These are phyloP conservation scores for Penicillium verhagenii DNA, from an alignment of 495 filamentous ascomycete genomes.

Conservation along the genomic window DNA sequence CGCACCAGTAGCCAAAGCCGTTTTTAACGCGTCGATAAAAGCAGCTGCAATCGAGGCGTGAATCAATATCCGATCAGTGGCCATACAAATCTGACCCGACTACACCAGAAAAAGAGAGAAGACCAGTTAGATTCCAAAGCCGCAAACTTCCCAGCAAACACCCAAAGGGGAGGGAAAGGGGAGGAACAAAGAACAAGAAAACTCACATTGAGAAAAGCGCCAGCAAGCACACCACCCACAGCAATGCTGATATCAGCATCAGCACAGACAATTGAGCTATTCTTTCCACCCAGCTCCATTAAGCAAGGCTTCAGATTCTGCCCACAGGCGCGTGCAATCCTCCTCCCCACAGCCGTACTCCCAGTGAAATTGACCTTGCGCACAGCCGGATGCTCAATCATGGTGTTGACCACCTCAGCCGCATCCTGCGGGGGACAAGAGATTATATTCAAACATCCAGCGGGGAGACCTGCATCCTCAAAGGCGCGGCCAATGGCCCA, in stretches of 20 bases:
- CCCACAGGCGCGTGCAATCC: slow-evolving; percentile 52
- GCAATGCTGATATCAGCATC: slow-evolving; percentile 56
- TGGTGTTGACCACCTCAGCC: slow-evolving; percentile 50
- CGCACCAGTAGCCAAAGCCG: slow-evolving; percentile 46
- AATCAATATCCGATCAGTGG: slow-evolving; percentile 81
- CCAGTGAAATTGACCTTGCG: slow-evolving; percentile 65
- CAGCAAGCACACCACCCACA: slow-evolving; percentile 46
- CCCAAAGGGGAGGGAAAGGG: too few species aligned
- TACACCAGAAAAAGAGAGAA: slow-evolving; percentile 20
- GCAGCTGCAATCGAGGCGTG: slow-evolving; percentile 61
- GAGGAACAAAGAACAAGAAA: not conserved
- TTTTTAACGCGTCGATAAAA: slow-evolving; percentile 52
- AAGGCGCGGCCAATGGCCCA: slow-evolving; percentile 68
- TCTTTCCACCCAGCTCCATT: slow-evolving; percentile 64
- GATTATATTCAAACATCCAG: slow-evolving; percentile 55
- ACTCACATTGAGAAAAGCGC: slow-evolving; percentile 51
- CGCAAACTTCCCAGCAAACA: too few species aligned
- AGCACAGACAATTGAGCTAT: slow-evolving; percentile 55
- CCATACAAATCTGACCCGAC: slow-evolving; percentile 87
- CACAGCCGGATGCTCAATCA: slow-evolving; percentile 56
- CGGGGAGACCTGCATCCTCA: slow-evolving; percentile 67
- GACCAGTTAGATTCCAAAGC: not conserved
- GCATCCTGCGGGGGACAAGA: slow-evolving; percentile 53
- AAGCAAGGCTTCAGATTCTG: slow-evolving; percentile 57
- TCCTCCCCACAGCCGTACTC: slow-evolving; percentile 54